Base-by-base conservation (phyloP, 2,329 filamentous ascomycete genomes). In the Apiospora saccharicola region DNA sequence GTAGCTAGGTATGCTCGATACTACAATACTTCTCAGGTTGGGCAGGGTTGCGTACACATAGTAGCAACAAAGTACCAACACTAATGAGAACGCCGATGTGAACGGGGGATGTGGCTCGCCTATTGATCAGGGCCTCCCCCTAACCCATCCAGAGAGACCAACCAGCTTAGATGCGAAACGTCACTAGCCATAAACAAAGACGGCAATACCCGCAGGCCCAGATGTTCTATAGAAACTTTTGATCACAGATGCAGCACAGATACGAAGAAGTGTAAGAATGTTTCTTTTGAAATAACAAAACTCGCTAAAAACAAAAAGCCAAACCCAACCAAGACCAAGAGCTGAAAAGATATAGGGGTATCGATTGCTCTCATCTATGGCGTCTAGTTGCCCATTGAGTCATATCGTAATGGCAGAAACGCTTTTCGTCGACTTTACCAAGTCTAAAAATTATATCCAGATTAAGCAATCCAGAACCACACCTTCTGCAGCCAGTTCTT, bases 391-490 rank as follows among this genome's bases (percentile, higher is more conserved):
- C 19, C 30, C 19, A 24, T 34, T n/a, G 22, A 14, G 12, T 34
- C 57, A 41, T n/a, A 41, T n/a, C 57, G 8, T 41, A 22, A 34
- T 37, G 30, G 34, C 22, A 41, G 19, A 41, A 19, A 22, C 19
- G 16, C 8, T 64, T 64, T 10, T 64, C 8, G 57, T 41, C 19
- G 57, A 64, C 57, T 34, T 41, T 2, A 22, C 57, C 57, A 64
- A 37, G 22, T 24, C 57, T 14, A 64, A 61, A 61, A 4, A 13
- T 22, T 41, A 1, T n/a, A 41, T 41, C 57, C 19, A 41, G 4
- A 41, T 47, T 77, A 89, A 10, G 87, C 87, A 72, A 89, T 71
- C 88, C 88, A 90, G 79, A 83, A 90, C 89, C 89, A 90, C 0
- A 83, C 74, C 79, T 82, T 88, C 77, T 90, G 81, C 13, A 86